Evolutionary conservation across 108 stramenopile genomes (phyloP).

Genomic region (Ochromonas danica): DNA sequence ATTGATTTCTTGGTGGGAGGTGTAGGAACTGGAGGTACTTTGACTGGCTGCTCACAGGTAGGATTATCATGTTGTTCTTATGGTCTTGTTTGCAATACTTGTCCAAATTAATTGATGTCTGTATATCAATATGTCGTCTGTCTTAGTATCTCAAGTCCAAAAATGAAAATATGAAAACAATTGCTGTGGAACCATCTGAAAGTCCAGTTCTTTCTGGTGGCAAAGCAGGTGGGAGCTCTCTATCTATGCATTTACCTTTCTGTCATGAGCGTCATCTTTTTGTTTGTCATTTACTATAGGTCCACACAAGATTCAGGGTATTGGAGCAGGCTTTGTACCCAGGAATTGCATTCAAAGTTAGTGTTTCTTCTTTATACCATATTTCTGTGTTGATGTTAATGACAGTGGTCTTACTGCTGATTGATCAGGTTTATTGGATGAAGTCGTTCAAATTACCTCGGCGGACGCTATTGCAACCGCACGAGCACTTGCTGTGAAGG

Average conservation of each 20-base stretch:
- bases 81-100: too few relatives aligned
- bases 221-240: too few relatives aligned
- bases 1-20: conserved; percentile 79
- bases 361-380: conserved; percentile 68
- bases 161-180: conserved; percentile 54
- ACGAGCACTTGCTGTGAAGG: conserved; percentile 53
- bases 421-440: conserved; percentile 36
- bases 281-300: too few relatives aligned
- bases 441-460: conserved; percentile 42
- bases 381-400: conserved; percentile 60
- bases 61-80: too few relatives aligned
- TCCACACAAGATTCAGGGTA: conserved; percentile 72
- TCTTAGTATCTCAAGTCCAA: conserved; percentile 68
- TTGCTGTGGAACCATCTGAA: conserved; percentile 70
- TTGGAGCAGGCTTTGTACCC: conserved; percentile 65
- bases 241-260: too few relatives aligned
- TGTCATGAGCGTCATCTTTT: too few relatives aligned
- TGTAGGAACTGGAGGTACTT: conserved; percentile 57
- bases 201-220: conserved; percentile 55
- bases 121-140: background rate
- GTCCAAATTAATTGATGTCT: too few relatives aligned
- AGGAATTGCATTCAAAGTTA: conserved; percentile 58
- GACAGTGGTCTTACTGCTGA: conserved; percentile 36
- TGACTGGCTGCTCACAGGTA: conserved; percentile 58
- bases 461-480: conserved; percentile 66